Conservation (phyloP, 805 yeast species). For the Kregervanrija pseudodelftensis region DNA sequence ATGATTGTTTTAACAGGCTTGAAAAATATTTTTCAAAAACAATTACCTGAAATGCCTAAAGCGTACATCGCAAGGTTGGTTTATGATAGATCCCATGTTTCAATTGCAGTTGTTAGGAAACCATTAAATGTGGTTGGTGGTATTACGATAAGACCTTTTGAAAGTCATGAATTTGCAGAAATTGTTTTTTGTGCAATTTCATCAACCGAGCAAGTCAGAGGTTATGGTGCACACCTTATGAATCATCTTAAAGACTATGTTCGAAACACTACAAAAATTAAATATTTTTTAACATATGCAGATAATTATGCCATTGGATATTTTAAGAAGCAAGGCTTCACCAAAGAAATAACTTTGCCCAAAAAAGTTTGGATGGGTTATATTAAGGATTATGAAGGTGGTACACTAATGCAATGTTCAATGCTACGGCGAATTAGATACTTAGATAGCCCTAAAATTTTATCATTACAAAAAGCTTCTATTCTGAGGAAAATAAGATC, state of each 20-base stretch:
- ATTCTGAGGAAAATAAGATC: slow-evolving; percentile 75
- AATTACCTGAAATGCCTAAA: slow-evolving; percentile 96
- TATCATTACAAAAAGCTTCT: slow-evolving; percentile 87
- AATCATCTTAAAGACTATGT: slow-evolving; percentile 96
- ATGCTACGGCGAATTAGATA: slow-evolving; percentile 88
- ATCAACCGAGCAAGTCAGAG: slow-evolving; percentile 95
- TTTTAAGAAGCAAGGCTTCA: slow-evolving; percentile 96
- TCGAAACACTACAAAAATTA: slow-evolving; percentile 74
- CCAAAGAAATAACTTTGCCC: slow-evolving; percentile 86
- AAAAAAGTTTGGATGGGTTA: slow-evolving; percentile 95
- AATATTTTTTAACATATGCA: slow-evolving; percentile 89
- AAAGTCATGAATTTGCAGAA: slow-evolving; percentile 87
- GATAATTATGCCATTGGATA: slow-evolving; percentile 99
- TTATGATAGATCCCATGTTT: slow-evolving; percentile 87
- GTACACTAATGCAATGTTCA: slow-evolving; percentile 94
- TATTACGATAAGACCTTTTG: slow-evolving; percentile 91
- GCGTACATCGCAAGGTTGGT: slow-evolving; percentile 93
- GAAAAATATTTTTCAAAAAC: slow-evolving; percentile 94
- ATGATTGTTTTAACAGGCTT: slow-evolving; percentile 90
- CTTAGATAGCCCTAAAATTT: slow-evolving; percentile 78
- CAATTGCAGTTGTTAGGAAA: slow-evolving; percentile 92
- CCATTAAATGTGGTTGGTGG: slow-evolving; percentile 98
- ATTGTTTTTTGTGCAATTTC: slow-evolving; percentile 98
- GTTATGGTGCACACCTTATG: slow-evolving; percentile 98
- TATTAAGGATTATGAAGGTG: slow-evolving; percentile 98